Conservation (phyloP, 2,329 filamentous ascomycete genomes). For the Penicillium nordicum region DNA sequence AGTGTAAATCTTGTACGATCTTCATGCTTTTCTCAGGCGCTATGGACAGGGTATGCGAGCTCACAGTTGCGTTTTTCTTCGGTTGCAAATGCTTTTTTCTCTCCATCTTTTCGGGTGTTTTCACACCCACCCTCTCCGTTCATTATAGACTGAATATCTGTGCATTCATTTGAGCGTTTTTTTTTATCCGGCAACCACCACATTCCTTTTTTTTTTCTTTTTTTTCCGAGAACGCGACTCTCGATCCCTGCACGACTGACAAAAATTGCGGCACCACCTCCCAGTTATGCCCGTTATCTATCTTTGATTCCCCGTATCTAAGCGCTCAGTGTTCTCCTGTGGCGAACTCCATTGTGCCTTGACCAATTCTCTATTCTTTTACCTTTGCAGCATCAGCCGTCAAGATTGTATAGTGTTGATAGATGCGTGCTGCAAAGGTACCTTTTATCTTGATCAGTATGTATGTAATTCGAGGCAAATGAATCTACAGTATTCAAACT, state of each 20-base stretch:
- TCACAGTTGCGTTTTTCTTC: conserved; percentile 21
- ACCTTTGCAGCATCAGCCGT: conserved; percentile 3
- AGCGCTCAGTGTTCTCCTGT: conserved; percentile 8
- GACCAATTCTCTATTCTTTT: conserved; percentile 10
- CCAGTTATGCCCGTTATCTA: conserved; percentile 6
- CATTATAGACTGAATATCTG: conserved; percentile 17
- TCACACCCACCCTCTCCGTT: conserved; percentile 10
- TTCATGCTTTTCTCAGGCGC: conserved; percentile 35
- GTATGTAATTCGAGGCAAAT: conserved; percentile 27
- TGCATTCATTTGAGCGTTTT: conserved; percentile 14
- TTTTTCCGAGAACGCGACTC: conserved; percentile 11
- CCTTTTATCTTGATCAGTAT: conserved; percentile 18
- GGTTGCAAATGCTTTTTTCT: conserved; percentile 15
- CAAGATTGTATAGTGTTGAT: conserved; percentile 6
- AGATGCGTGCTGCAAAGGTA: conserved; percentile 1
- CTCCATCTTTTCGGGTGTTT: conserved; percentile 3
- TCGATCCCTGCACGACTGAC: conserved; percentile 11
- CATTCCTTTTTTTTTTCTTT: conserved; percentile 17
- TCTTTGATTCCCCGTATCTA: conserved; percentile 23
- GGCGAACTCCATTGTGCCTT: conserved; percentile 1
- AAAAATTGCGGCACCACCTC: conserved; percentile 9
- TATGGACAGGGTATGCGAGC: conserved; percentile 27
- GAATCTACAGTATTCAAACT: not conserved
- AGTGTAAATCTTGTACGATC: conserved; percentile 35
- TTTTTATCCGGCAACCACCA: conserved; percentile 12